Conservation (phyloP, 2,329 filamentous ascomycete species). For the Acephala macrosclerotiorum region DNA sequence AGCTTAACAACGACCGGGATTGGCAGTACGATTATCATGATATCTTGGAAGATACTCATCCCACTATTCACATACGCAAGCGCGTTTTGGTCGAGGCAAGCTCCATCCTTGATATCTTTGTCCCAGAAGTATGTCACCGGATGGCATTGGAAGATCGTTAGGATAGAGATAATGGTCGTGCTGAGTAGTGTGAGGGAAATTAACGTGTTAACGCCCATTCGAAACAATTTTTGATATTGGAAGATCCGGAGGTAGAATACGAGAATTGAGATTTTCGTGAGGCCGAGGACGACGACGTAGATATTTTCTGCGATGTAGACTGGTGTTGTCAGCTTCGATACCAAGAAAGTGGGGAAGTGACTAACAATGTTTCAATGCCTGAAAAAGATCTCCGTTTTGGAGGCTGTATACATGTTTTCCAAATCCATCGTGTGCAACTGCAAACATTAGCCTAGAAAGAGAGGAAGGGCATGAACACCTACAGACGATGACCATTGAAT, state of each 20-base stretch:
- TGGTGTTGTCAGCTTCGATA: not conserved
- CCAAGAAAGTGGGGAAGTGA: not conserved
- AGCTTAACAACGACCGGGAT: conserved; percentile 69
- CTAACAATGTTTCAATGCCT: conserved; percentile 10
- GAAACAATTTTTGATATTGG: conserved; percentile 15
- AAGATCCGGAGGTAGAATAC: conserved; percentile 27
- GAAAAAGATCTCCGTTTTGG: conserved; percentile 9
- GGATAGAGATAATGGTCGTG: conserved; percentile 20
- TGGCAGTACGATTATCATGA: conserved; percentile 69
- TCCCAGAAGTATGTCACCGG: conserved; percentile 31
- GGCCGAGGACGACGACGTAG: conserved; percentile 23
- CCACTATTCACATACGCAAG: conserved; percentile 72
- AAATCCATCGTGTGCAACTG: conserved; percentile 15
- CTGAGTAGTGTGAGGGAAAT: conserved; percentile 17
- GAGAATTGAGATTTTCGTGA: conserved; percentile 28
- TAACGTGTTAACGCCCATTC: not conserved
- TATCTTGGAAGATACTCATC: conserved; percentile 72
- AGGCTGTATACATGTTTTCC: conserved; percentile 22
- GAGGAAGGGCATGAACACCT: not conserved
- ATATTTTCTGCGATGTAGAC: conserved; percentile 30
- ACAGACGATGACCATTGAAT: conserved; percentile 7
- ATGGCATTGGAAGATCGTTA: conserved; percentile 27
- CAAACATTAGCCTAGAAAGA: not conserved
- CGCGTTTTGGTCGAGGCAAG: conserved; percentile 68
- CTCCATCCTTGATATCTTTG: conserved; percentile 21